phyloP scores from a whole-genome alignment of 2,329 filamentous ascomycete species.

The Neonectria faginata region DNA sequence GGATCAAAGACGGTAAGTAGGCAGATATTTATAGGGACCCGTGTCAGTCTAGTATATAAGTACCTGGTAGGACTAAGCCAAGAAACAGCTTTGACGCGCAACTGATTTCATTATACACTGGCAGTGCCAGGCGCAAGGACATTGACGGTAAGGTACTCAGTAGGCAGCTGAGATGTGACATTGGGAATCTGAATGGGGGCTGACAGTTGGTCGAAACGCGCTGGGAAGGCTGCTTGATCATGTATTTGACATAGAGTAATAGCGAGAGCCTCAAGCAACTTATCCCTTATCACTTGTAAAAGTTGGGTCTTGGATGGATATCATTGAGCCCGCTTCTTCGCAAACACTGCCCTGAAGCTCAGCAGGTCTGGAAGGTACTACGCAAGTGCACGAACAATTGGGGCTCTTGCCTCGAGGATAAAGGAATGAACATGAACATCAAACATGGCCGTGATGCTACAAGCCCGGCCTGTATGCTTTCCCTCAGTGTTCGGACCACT shows the following conservation, averaged over 20 bases:
- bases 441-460: neutral
- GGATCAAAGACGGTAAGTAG: neutral
- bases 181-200: neutral
- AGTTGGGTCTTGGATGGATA: neutral
- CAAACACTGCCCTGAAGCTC: neutral
- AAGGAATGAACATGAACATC: too few relatives aligned
- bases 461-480: neutral
- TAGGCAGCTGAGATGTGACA: neutral
- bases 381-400: neutral
- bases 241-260: neutral
- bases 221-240: neutral
- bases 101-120: neutral
- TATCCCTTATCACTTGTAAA: neutral
- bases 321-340: neutral
- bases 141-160: neutral
- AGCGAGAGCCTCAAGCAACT: neutral
- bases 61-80: neutral
- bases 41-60: neutral
- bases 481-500: neutral
- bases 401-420: neutral
- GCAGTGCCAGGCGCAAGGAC: neutral
- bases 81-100: neutral
- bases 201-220: neutral
- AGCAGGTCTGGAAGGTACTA: neutral
- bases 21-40: too few relatives aligned